Conservation (phyloP, 2,329 filamentous ascomycete genomes). For the Aspergillus neotritici region DNA sequence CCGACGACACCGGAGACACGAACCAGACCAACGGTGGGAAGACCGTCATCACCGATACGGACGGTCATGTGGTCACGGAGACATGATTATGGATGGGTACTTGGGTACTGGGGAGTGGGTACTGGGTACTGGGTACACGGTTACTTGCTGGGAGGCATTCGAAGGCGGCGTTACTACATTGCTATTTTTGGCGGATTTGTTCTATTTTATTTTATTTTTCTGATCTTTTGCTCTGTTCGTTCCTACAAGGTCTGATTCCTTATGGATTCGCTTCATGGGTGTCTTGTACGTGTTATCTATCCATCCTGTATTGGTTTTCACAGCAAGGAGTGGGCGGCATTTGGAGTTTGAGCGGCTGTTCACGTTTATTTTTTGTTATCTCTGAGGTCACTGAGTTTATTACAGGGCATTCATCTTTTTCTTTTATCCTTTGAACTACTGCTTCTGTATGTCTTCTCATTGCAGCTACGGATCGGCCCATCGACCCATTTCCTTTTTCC, state of each 20-base stretch:
- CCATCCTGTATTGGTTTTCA: constrained; percentile 6
- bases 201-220: constrained; percentile 10
- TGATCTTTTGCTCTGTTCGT: constrained; percentile 9
- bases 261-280: constrained; percentile 3
- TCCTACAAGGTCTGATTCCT: no score
- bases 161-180: constrained; percentile 2
- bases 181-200: background rate
- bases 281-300: constrained; percentile 5
- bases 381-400: no score
- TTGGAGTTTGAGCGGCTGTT: constrained; percentile 15
- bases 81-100: constrained; percentile 14
- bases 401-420: no score
- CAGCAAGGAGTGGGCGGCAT: constrained; percentile 23
- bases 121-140: background rate
- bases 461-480: no score
- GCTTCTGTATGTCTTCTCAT: no score
- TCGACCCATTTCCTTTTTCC: no score
- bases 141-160: background rate
- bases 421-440: no score
- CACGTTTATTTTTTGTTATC: background rate
- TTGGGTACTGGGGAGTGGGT: background rate
- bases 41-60: constrained; percentile 18
- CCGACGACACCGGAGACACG: constrained; percentile 16
- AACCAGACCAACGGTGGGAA: constrained; percentile 10
- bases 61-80: constrained; percentile 28